Evolutionary conservation across 306 rosid species (phyloP).

Genomic region (Vigna mungo): DNA sequence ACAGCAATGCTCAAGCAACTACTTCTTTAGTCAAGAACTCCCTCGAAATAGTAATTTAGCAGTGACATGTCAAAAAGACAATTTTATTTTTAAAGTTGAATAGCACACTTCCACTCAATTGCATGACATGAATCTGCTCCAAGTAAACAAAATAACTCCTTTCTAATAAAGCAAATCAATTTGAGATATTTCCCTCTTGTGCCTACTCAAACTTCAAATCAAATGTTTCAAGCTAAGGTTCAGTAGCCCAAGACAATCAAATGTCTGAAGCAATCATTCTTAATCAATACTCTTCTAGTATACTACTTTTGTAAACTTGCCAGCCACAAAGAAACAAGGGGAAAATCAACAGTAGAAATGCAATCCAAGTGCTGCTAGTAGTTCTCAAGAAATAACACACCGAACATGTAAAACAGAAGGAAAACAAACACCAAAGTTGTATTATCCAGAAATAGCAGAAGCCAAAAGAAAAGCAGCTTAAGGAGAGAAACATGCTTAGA

Average conservation of each 20-base stretch:
- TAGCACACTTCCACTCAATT: slow-evolving; percentile 23
- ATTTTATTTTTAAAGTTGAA: slow-evolving; percentile 30
- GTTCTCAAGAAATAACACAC: slow-evolving; percentile 1
- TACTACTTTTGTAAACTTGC: not conserved
- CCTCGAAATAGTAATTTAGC: slow-evolving; percentile 27
- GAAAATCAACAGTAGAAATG: not conserved
- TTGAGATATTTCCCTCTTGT: slow-evolving; percentile 31
- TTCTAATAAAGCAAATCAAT: slow-evolving; percentile 36
- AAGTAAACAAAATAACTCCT: slow-evolving; percentile 19
- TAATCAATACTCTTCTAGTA: not conserved
- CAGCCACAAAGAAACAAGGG: slow-evolving; percentile 10
- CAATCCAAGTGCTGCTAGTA: not conserved
- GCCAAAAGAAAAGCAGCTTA: not conserved
- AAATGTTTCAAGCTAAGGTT: slow-evolving; percentile 16
- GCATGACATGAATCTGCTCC: slow-evolving; percentile 17
- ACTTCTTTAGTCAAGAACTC: slow-evolving; percentile 31
- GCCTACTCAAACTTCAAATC: slow-evolving; percentile 14
- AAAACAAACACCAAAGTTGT: not conserved
- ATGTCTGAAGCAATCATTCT: slow-evolving; percentile 15
- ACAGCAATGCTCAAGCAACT: slow-evolving; percentile 42
- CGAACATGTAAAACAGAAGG: not conserved
- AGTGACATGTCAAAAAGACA: slow-evolving; percentile 9
- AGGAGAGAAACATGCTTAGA: not conserved
- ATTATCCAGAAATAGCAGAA: slow-evolving; percentile 22
- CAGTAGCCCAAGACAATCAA: not conserved